These are phyloP conservation scores for Podospora appendiculata DNA, from an alignment of 495 filamentous ascomycete genomes.

Conservation along the genomic window DNA sequence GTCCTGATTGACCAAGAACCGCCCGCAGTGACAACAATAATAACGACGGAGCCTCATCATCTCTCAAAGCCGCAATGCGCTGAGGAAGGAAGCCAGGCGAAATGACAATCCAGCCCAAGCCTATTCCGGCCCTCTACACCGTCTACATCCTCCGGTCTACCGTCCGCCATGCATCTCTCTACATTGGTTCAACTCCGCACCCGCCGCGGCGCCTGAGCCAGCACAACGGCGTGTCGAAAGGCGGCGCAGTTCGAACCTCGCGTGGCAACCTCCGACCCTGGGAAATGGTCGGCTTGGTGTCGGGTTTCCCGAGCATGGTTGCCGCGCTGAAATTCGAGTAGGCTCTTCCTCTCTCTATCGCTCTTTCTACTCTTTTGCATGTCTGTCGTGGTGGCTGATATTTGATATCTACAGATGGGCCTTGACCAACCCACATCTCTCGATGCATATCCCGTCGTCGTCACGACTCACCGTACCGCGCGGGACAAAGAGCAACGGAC, in stretches of 20 bases:
- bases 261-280: constrained; percentile 64
- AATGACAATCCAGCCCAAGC: constrained; percentile 34
- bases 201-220: constrained; percentile 74
- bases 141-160: constrained; percentile 84
- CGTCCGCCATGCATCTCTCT: constrained; percentile 53
- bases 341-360: constrained; percentile 18
- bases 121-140: constrained; percentile 48
- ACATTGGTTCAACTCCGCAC: constrained; percentile 88
- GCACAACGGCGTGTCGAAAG: constrained; percentile 75
- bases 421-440: constrained; percentile 73
- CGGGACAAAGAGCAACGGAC: constrained; percentile 30
- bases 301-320: constrained; percentile 78
- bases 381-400: neutral
- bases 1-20: constrained; percentile 1
- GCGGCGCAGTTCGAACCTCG: constrained; percentile 74
- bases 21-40: neutral
- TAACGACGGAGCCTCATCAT: too few relatives aligned
- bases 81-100: neutral
- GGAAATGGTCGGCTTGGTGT: constrained; percentile 86
- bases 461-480: constrained; percentile 42
- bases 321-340: constrained; percentile 95
- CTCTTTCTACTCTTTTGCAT: too few relatives aligned
- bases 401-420: constrained; percentile 61
- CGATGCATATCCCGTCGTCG: constrained; percentile 58
- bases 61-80: neutral